Base-by-base conservation (phyloP, 2,329 filamentous ascomycete species). In the Sporothrix curviconia region DNA sequence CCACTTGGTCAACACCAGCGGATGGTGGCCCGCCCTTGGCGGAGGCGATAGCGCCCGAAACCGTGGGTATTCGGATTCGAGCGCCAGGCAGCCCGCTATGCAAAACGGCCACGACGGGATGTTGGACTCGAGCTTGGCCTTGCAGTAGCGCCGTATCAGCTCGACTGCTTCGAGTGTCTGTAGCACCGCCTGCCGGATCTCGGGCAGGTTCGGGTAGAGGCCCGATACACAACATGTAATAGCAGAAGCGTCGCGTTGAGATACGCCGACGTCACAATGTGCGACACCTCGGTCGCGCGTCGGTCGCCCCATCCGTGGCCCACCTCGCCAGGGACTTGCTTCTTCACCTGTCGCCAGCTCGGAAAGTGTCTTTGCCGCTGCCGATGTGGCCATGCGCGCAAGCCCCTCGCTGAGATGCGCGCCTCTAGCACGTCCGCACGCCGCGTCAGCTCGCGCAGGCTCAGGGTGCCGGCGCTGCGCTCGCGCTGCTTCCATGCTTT, bases 401-500 rank as follows among this genome's bases (percentile, higher is more conserved):
- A 54, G 40, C 0, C 43, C 56, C 14, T 34, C 30, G 14, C 14
- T 37, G 37, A n/a, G n/a, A 55, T 42, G 6, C 51, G 37, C 14
- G 30, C 37, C 37, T 59, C 57, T 3, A 59, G 39, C 11, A 22
- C 57, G 12, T 50, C 57, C 28, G 57, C 51, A 4, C 57, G 57
- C 28, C 46, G 51, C 3, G 46, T 40, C 44, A 59, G 44, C 28
- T 43, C 51, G 37, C 46, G 46, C 30, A 55, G 8, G 19, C 44
- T 55, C 24, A 59, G 52, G 15, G 57, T 59, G 24, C 57, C 57
- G n/a, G 44, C 44, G 22, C 43, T 40, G 17, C 44, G 57, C 39
- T 55, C 57, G 22, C 57, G 43, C 39, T 55, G 44, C 39, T 59
- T 59, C 57, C 57, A 59, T 4, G 34, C 50, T 19, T 51, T 55